phyloP scores from a whole-genome alignment of 176 grass and related monocot genomes.

The Cocos nucifera region DNA sequence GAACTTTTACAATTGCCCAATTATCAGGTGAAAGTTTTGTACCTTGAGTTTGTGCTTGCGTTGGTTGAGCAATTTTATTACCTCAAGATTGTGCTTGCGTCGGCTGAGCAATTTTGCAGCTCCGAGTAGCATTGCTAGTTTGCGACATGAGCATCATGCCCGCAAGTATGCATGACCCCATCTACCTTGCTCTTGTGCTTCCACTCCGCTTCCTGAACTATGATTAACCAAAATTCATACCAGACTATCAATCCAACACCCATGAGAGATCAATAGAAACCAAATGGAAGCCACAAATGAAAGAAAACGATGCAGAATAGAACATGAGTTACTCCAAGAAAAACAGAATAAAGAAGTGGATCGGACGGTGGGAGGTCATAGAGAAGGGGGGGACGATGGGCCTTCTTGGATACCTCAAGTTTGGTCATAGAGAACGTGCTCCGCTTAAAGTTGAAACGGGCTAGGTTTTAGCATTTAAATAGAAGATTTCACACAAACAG shows the following conservation, averaged over 20 bases:
- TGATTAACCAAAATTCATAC: not conserved
- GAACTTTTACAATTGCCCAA: too few species aligned
- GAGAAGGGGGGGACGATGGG: not conserved
- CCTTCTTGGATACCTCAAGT: constrained; percentile 27
- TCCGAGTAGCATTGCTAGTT: constrained; percentile 56
- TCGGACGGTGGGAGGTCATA: not conserved
- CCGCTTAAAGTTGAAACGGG: too few species aligned
- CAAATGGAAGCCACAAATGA: too few species aligned
- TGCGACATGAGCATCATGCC: constrained; percentile 64
- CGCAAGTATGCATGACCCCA: constrained; percentile 77
- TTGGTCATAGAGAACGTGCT: too few species aligned
- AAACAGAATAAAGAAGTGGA: too few species aligned
- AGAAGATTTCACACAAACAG: too few species aligned
- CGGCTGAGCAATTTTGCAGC: constrained; percentile 79
- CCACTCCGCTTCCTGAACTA: constrained; percentile 69
- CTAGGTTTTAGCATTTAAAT: too few species aligned
- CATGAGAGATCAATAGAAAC: not conserved
- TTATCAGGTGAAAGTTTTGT: not conserved
- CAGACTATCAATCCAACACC: not conserved
- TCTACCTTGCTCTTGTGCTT: constrained; percentile 81
- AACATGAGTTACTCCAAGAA: too few species aligned
- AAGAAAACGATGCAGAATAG: too few species aligned
- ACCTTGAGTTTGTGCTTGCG: constrained; percentile 61
- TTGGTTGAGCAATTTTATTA: constrained; percentile 72
- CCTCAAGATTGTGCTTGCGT: constrained; percentile 57